These are phyloP conservation scores for Periconia sp. DNA, from an alignment of 2,329 filamentous ascomycete species.

Conservation along the genomic window DNA sequence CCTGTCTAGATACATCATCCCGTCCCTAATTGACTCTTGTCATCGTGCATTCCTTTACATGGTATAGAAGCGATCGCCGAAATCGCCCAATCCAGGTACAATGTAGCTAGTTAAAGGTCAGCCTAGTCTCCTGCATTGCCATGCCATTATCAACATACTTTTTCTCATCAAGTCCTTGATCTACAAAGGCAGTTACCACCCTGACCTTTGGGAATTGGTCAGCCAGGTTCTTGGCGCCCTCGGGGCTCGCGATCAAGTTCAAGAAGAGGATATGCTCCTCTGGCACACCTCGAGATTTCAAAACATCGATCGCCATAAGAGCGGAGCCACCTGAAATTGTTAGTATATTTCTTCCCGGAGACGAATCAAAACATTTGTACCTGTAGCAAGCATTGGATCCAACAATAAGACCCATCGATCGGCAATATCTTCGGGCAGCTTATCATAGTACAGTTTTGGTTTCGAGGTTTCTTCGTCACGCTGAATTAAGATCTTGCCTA, in stretches of 20 bases:
- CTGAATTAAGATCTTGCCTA: constrained; percentile 98
- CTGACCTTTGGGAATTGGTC: constrained; percentile 84
- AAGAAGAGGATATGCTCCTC: constrained; percentile 95
- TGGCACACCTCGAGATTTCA: constrained; percentile 86
- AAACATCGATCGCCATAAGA: constrained; percentile 93
- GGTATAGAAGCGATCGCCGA: constrained; percentile 94
- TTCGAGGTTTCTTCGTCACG: constrained; percentile 90
- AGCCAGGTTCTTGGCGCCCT: constrained; percentile 87
- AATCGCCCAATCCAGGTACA: constrained; percentile 89
- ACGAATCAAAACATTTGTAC: constrained; percentile 48
- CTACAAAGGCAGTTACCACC: constrained; percentile 94
- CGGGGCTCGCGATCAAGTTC: constrained; percentile 95
- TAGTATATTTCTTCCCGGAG: constrained; percentile 4
- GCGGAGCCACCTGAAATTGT: constrained; percentile 72
- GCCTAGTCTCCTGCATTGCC: not conserved
- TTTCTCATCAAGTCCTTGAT: constrained; percentile 94
- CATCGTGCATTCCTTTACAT: constrained; percentile 54
- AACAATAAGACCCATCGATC: constrained; percentile 90
- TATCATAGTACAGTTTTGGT: constrained; percentile 96
- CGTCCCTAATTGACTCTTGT: not conserved
- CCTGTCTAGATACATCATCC: not conserved
- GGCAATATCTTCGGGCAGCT: constrained; percentile 90
- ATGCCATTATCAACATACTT: constrained; percentile 69
- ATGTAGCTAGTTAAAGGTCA: constrained; percentile 70
- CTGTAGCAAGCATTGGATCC: constrained; percentile 99